Evolutionary conservation across 108 stramenopile genomes (phyloP).

Genomic region (Fistulifera solaris): DNA sequence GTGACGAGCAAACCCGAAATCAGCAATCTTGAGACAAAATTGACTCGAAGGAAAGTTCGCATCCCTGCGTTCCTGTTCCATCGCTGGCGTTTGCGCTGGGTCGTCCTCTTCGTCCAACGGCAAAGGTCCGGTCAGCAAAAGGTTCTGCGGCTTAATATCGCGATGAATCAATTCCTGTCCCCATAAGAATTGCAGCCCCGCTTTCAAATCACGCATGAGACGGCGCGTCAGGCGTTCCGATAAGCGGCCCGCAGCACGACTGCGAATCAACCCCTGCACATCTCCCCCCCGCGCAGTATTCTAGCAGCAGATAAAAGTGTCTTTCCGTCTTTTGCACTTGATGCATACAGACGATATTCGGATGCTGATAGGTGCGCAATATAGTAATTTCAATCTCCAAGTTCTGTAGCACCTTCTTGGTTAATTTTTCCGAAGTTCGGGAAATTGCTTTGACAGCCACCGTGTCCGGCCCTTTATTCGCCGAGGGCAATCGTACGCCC

Average conservation of each 20-base stretch:
- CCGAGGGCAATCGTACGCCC: constrained; percentile 31
- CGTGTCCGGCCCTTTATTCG: constrained; percentile 20
- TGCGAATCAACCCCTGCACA: constrained; percentile 78
- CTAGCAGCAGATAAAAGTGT: constrained; percentile 90
- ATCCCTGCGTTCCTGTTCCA: constrained; percentile 15
- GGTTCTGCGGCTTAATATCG: constrained; percentile 96
- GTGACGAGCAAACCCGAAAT: constrained; percentile 98
- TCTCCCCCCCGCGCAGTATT: constrained; percentile 95
- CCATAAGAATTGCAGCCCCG: constrained; percentile 87
- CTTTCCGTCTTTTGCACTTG: constrained; percentile 76
- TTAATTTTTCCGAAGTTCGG: constrained; percentile 70
- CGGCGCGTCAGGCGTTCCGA: constrained; percentile 74
- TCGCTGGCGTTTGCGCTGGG: constrained; percentile 33
- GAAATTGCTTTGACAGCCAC: constrained; percentile 93
- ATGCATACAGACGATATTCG: constrained; percentile 83
- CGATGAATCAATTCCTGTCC: constrained; percentile 81
- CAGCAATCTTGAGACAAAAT: constrained; percentile 87
- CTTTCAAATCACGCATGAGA: constrained; percentile 82
- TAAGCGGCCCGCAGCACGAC: constrained; percentile 57
- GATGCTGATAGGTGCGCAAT: constrained; percentile 82
- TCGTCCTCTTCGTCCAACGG: constrained; percentile 56
- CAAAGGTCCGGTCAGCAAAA: constrained; percentile 78
- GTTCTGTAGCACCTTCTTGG: constrained; percentile 92
- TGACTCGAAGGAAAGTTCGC: constrained; percentile 26
- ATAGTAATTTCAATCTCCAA: constrained; percentile 95